phyloP scores from a whole-genome alignment of 2,329 filamentous ascomycete species.

The Diaporthe capsici region DNA sequence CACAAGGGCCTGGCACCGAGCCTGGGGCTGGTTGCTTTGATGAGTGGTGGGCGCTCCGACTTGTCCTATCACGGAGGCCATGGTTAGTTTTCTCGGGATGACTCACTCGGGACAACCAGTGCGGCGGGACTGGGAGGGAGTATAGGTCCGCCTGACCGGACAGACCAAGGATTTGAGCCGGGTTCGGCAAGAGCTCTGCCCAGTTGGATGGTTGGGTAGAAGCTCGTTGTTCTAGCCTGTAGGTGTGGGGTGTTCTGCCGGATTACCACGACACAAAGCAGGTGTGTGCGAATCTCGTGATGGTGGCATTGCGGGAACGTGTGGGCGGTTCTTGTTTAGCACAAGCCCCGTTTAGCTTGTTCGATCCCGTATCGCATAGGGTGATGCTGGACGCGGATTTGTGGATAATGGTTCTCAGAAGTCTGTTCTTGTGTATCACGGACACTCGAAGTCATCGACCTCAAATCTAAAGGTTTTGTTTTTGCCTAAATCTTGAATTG shows the following conservation, averaged over 20 bases:
- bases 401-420: neutral
- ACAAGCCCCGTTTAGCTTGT: neutral
- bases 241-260: neutral
- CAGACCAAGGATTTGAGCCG: neutral
- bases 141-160: neutral
- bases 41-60: neutral
- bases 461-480: conserved; percentile 17
- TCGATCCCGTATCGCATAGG: neutral
- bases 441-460: conserved; percentile 27
- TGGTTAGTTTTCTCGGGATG: conserved; percentile 13
- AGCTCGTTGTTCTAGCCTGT: neutral
- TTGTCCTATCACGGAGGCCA: conserved; percentile 16
- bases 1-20: neutral
- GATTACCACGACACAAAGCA: neutral
- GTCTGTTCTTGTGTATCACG: conserved; percentile 30
- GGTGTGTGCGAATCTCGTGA: neutral
- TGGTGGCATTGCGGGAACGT: neutral
- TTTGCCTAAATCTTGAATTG: conserved; percentile 36
- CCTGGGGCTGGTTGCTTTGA: neutral
- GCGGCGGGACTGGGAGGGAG: neutral
- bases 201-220: neutral
- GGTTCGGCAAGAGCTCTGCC: neutral
- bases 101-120: conserved; percentile 26
- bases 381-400: neutral
- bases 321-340: neutral